phyloP scores from a whole-genome alignment of 2,329 filamentous ascomycete species.

The Penicillium sp. region DNA sequence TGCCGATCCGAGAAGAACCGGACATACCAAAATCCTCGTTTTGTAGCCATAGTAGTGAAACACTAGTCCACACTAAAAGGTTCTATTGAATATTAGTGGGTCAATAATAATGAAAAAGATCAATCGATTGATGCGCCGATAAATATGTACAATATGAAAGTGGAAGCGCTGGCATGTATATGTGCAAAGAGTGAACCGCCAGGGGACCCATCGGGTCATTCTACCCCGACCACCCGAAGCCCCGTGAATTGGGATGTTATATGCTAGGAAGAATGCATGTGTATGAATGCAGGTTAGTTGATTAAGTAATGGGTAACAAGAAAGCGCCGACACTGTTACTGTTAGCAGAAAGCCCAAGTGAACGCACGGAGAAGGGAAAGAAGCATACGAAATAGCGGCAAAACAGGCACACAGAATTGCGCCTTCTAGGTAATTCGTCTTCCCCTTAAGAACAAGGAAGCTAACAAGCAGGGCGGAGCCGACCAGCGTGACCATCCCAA shows the following conservation, averaged over 20 bases:
- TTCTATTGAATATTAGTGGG: background rate
- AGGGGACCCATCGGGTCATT: background rate
- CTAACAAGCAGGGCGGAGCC: conserved; percentile 14
- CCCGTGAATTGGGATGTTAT: background rate
- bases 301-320: conserved; percentile 7
- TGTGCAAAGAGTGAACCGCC: background rate
- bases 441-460: conserved; percentile 18
- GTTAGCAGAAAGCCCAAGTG: background rate
- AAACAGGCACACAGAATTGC: conserved; percentile 19
- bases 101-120: background rate
- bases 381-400: conserved; percentile 18
- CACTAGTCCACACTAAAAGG: background rate
- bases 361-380: background rate
- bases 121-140: background rate
- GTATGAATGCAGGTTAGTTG: background rate
- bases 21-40: background rate
- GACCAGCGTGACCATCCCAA: conserved; percentile 17
- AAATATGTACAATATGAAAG: background rate
- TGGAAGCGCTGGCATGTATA: background rate
- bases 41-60: background rate
- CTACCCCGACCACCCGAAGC: background rate
- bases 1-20: background rate
- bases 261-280: background rate
- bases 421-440: conserved; percentile 20
- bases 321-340: conserved; percentile 14